These are phyloP conservation scores for Begonia peltatifolia DNA, from an alignment of 306 rosid species.

Conservation along the genomic window DNA sequence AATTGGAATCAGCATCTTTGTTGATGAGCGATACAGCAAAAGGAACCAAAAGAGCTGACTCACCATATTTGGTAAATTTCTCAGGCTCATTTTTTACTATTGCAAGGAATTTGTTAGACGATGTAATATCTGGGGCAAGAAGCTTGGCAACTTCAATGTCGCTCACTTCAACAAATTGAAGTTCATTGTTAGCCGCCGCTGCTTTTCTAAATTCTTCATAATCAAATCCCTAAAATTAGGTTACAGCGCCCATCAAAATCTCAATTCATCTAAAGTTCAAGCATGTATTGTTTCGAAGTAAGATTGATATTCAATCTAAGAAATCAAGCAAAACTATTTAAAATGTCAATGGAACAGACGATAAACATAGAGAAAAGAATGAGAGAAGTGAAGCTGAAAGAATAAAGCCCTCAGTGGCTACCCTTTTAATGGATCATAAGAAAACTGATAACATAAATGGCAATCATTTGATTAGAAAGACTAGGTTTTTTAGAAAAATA, in stretches of 20 bases:
- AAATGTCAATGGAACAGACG: too few species aligned
- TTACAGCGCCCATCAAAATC: constrained; percentile 4
- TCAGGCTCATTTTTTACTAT: constrained; percentile 76
- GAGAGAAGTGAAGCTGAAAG: neutral
- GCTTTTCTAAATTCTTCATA: constrained; percentile 63
- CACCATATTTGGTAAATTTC: constrained; percentile 68
- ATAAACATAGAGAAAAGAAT: too few species aligned
- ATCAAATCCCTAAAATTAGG: constrained; percentile 38
- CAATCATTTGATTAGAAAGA: too few species aligned
- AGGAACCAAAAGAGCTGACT: constrained; percentile 14
- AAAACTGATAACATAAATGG: neutral
- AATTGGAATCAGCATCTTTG: neutral
- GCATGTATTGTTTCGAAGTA: neutral
- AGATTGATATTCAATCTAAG: neutral
- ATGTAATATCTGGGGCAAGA: constrained; percentile 47
- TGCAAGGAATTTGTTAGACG: constrained; percentile 42
- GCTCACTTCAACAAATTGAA: constrained; percentile 61
- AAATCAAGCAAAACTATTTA: too few species aligned
- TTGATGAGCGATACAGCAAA: too few species aligned
- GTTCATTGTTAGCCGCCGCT: constrained; percentile 60
- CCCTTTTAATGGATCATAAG: neutral
- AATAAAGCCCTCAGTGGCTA: neutral
- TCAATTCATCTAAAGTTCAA: neutral
- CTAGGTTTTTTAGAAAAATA: neutral
- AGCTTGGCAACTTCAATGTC: constrained; percentile 45